Percentiles rank a stretch among this genome's conserved stretches.
Conservation (phyloP, 768 basidiomycete genomes). For the Austroboletus eburneus region DNA sequence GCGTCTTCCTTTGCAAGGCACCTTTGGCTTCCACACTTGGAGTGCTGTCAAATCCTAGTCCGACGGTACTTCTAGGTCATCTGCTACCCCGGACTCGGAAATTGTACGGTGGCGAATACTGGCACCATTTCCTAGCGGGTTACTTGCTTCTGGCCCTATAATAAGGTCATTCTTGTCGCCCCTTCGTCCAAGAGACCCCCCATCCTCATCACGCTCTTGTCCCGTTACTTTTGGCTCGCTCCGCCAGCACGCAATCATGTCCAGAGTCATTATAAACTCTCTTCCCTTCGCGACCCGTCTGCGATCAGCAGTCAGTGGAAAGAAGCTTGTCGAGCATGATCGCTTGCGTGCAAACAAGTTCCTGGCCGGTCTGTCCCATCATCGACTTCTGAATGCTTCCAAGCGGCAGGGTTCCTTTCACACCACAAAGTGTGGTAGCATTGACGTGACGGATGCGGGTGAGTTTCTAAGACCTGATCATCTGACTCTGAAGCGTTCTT, state of each 20-base stretch:
- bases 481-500: neutral
- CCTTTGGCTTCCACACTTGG: no score
- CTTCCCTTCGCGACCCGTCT: slow-evolving; percentile 47
- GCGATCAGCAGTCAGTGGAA: slow-evolving; percentile 35
- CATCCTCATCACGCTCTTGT: neutral
- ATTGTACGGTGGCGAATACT: neutral
- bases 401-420: slow-evolving; percentile 14
- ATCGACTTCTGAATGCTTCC: slow-evolving; percentile 41
- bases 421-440: slow-evolving; percentile 23
- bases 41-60: no score
- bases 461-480: neutral
- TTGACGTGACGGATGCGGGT: slow-evolving; percentile 58
- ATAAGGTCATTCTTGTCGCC: slow-evolving; percentile 2
- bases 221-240: neutral
- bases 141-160: slow-evolving; percentile 13
- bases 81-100: no score
- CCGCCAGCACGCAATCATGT: slow-evolving; percentile 27
- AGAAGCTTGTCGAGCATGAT: slow-evolving; percentile 50
- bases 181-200: neutral
- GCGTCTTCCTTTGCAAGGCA: no score
- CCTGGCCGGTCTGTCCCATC: slow-evolving; percentile 48
- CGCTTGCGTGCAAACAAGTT: slow-evolving; percentile 52
- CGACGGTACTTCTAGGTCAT: neutral
- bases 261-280: slow-evolving; percentile 33
- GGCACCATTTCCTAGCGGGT: neutral